Conservation (phyloP, 2,329 filamentous ascomycete genomes). For the Beauveria australis region DNA sequence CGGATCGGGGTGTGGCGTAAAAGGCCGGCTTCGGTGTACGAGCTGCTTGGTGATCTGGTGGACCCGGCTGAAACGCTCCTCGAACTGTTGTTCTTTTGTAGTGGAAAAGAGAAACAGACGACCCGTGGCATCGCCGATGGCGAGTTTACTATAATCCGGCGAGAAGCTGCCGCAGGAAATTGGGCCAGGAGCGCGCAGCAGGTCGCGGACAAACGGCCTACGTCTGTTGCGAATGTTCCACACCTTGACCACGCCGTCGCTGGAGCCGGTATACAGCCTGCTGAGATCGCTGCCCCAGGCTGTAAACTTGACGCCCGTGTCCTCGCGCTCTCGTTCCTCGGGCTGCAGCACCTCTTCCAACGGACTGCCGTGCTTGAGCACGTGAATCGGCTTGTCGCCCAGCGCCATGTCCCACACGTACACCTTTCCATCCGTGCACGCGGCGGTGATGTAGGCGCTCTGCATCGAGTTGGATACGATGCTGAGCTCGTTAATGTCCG, state of each 20-base stretch:
- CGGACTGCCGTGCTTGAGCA: slow-evolving; percentile 43
- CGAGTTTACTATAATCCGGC: slow-evolving; percentile 43
- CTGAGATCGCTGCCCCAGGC: slow-evolving; percentile 51
- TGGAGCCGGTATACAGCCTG: slow-evolving; percentile 55
- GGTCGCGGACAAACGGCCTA: slow-evolving; percentile 40
- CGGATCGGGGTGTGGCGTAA: slow-evolving; percentile 44
- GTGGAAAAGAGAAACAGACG: slow-evolving; percentile 48
- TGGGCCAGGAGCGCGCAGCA: slow-evolving; percentile 47
- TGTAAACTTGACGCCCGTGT: slow-evolving; percentile 56
- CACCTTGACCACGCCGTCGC: slow-evolving; percentile 54
- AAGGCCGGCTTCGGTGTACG: slow-evolving; percentile 37
- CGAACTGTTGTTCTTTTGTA: slow-evolving; percentile 34
- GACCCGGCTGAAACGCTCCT: slow-evolving; percentile 25
- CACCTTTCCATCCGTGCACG: slow-evolving; percentile 52
- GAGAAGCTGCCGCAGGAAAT: slow-evolving; percentile 53
- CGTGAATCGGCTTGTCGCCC: slow-evolving; percentile 47
- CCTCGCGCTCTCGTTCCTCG: slow-evolving; percentile 43
- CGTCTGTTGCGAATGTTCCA: slow-evolving; percentile 48
- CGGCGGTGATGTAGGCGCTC: slow-evolving; percentile 49
- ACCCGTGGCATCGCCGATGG: slow-evolving; percentile 54
- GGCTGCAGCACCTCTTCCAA: slow-evolving; percentile 26
- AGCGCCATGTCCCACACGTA: slow-evolving; percentile 56
- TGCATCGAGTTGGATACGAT: slow-evolving; percentile 45
- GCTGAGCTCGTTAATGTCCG: slow-evolving; percentile 55
- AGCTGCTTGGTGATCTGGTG: slow-evolving; percentile 27